phyloP scores from a whole-genome alignment of 2,329 filamentous ascomycete genomes.

The Fusarium dimerum region DNA sequence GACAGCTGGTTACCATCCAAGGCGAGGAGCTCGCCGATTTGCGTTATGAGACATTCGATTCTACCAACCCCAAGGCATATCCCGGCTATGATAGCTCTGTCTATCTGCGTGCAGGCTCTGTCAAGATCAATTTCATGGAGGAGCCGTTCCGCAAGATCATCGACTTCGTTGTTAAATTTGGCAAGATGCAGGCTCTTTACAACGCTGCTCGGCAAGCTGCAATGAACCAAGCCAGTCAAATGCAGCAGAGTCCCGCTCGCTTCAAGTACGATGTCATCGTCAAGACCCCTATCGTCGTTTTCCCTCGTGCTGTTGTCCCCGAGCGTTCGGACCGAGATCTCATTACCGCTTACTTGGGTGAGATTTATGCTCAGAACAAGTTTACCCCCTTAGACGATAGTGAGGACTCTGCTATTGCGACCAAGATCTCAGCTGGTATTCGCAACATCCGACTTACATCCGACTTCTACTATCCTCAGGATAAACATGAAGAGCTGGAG shows the following conservation, averaged over 20 bases:
- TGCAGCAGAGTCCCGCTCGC: constrained; percentile 86
- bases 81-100: constrained; percentile 95
- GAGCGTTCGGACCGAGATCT: constrained; percentile 74
- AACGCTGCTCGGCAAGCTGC: constrained; percentile 95
- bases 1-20: constrained; percentile 90
- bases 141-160: constrained; percentile 98
- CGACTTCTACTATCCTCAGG: constrained; percentile 76
- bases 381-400: constrained; percentile 84
- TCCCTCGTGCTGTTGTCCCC: constrained; percentile 75
- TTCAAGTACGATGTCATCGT: constrained; percentile 94
- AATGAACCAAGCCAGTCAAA: constrained; percentile 87
- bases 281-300: constrained; percentile 94
- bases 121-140: constrained; percentile 95
- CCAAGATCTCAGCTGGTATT: constrained; percentile 88
- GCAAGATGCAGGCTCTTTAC: constrained; percentile 99
- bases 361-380: constrained; percentile 95
- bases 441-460: constrained; percentile 90
- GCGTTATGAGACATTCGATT: constrained; percentile 93
- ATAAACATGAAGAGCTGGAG: constrained; percentile 80
- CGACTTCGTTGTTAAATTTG: constrained; percentile 97
- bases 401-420: constrained; percentile 71
- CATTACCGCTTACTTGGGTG: constrained; percentile 89
- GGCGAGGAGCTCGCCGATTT: constrained; percentile 96
- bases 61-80: constrained; percentile 68
- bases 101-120: constrained; percentile 85